Evolutionary conservation across 768 basidiomycete genomes (phyloP), one percentile per base, ranked within the genome.

Genomic region (Kwoniella bestiolae): DNA sequence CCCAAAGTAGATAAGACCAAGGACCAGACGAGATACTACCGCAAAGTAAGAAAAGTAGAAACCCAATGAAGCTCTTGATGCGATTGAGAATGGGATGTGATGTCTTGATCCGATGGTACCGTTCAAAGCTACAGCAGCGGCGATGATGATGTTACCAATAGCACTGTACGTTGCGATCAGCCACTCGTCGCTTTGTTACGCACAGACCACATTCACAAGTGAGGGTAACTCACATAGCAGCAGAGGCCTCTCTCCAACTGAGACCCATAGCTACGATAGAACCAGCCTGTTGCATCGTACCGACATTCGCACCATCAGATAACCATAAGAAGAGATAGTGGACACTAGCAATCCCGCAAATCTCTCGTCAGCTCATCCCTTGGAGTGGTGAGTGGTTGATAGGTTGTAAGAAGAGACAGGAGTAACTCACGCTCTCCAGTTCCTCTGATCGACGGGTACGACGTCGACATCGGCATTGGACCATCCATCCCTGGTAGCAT

Each of bases 21-120:
- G 85, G 21, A 91, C 82, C 47, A 88, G 85, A 23, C 91, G 86
- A 69, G 89, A 91, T 63, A 92, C 77, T 50, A 94, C 89, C 63
- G 86, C 87, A 79, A 92, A 92, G 81, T 91, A 93, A 75, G 90
- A 90, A 72, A 93, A 86, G 87, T 90, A 93, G 82, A 92, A 93
- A 1, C 92, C 92, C 71, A 93, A 91, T 0, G 90, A 91, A 1
- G 91, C 91, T 16, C 92, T 85, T 70, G 89, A 91, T n/a, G 92
- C 83, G 55, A 93, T 85, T 0, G 87, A 85, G 76, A 92, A 92
- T 0, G 89, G 86, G 26, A 92, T 82, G 70, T 91, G 90, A 44
- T 91, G 84, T 21, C 89, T 86, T 26, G 91, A 89, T 26, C 91
- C 90, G 28, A 87, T 85, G 4, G 89, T 87, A 53, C 91, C 91